Conservation (phyloP, 2,329 filamentous ascomycete genomes). For the Apiospora pterosperma region DNA sequence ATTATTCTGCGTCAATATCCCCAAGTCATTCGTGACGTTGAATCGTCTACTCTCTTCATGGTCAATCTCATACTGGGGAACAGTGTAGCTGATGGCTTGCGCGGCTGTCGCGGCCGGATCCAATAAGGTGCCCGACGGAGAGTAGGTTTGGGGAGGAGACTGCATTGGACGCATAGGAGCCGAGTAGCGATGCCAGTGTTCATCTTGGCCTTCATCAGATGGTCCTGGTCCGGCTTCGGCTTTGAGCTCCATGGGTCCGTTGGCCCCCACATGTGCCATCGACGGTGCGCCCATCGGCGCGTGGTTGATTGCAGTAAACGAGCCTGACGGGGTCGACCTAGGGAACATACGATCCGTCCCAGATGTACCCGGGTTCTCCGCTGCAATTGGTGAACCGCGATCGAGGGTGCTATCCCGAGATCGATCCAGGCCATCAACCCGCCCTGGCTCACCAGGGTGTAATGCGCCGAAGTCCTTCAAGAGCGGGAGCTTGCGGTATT, state of each 20-base stretch:
- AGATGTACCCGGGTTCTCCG: slow-evolving; percentile 17
- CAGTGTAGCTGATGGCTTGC: slow-evolving; percentile 1
- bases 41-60: slow-evolving; percentile 7
- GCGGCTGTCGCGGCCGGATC: background rate
- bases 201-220: background rate
- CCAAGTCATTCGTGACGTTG: slow-evolving; percentile 8
- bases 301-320: slow-evolving; percentile 39
- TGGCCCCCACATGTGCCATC: background rate
- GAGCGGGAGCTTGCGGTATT: slow-evolving; percentile 42
- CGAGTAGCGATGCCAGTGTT: slow-evolving; percentile 3
- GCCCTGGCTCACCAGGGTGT: slow-evolving; percentile 28
- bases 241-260: slow-evolving; percentile 1
- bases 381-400: slow-evolving; percentile 22
- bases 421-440: slow-evolving; percentile 21
- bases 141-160: slow-evolving; percentile 1
- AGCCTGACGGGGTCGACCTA: slow-evolving; percentile 27
- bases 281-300: slow-evolving; percentile 8
- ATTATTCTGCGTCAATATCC: slow-evolving; percentile 11
- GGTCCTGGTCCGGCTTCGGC: background rate
- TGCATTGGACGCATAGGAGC: background rate
- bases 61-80: background rate
- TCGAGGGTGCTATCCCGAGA: slow-evolving; percentile 29
- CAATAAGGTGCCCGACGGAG: slow-evolving; percentile 1
- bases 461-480: slow-evolving; percentile 44
- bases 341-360: slow-evolving; percentile 19